Conservation (phyloP, 345 rosid species). For the Ceriops tagal region DNA sequence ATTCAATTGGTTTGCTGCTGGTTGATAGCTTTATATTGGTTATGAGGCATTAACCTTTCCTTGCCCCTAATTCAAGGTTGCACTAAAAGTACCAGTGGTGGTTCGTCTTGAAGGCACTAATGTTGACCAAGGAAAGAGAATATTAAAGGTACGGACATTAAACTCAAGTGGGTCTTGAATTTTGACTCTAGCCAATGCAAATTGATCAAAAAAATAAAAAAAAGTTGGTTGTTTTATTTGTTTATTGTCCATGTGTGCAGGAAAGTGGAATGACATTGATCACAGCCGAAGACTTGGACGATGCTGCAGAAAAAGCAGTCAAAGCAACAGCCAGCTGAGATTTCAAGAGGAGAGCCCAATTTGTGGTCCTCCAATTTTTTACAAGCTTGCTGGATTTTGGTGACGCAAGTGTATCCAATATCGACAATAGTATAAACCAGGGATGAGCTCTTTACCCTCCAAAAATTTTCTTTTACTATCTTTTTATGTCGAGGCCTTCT, state of each 20-base stretch:
- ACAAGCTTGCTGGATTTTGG: conserved; percentile 3
- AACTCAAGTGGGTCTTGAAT: no score
- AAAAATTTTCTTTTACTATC: neutral
- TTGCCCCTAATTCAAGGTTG: conserved; percentile 45
- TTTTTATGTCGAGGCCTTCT: neutral
- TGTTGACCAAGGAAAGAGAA: conserved; percentile 83
- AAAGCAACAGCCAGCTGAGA: conserved; percentile 31
- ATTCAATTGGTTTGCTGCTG: neutral
- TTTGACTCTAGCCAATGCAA: no score
- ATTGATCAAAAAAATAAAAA: no score
- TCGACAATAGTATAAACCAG: conserved; percentile 13
- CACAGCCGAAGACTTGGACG: conserved; percentile 94
- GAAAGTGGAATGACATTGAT: conserved; percentile 89
- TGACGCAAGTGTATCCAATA: neutral
- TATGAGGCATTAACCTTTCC: neutral
- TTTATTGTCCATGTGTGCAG: conserved; percentile 33
- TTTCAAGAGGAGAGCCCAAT: neutral
- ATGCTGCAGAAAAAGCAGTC: conserved; percentile 97
- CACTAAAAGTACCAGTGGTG: conserved; percentile 89
- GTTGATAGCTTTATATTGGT: neutral
- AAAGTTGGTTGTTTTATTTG: neutral
- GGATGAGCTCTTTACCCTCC: neutral
- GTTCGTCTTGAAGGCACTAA: conserved; percentile 75
- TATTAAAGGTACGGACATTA: conserved; percentile 47
- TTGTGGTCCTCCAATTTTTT: neutral